These are phyloP conservation scores for Phytophthora sp. DNA, from an alignment of 352 stramenopile genomes.

Conservation along the genomic window DNA sequence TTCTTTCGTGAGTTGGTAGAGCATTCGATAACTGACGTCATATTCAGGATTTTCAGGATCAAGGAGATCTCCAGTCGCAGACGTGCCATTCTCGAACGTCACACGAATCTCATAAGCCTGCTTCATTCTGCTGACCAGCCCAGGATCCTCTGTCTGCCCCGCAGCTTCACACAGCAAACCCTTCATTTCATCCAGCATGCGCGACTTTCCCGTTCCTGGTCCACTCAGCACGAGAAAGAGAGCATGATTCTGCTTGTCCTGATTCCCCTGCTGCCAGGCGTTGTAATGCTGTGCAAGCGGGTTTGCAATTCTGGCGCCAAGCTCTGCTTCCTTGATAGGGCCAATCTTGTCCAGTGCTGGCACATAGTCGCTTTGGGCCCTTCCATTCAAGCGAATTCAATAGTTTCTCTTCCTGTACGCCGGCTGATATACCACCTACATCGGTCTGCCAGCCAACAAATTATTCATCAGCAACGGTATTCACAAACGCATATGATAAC, in stretches of 20 bases:
- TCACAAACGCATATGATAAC: too few relatives aligned
- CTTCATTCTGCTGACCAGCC: constrained; percentile 1
- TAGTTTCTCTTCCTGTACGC: background rate
- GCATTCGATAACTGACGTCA: constrained; percentile 33
- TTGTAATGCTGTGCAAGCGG: too few relatives aligned
- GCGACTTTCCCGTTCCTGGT: too few relatives aligned
- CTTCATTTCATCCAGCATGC: constrained; percentile 39
- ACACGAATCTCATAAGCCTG: constrained; percentile 6
- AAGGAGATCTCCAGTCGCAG: background rate
- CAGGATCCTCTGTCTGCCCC: constrained; percentile 8
- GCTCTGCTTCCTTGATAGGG: constrained; percentile 1
- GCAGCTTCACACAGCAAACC: constrained; percentile 29
- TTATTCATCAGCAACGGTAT: too few relatives aligned
- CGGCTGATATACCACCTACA: too few relatives aligned
- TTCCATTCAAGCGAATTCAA: constrained; percentile 24
- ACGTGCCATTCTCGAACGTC: background rate
- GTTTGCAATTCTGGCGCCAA: too few relatives aligned
- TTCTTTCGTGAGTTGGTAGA: constrained; percentile 32
- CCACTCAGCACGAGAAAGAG: too few relatives aligned
- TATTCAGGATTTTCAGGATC: background rate
- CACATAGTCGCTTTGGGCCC: constrained; percentile 11
- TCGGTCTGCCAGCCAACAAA: too few relatives aligned
- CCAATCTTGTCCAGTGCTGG: constrained; percentile 2
- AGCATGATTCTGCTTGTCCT: too few relatives aligned
- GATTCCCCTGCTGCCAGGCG: too few relatives aligned